Evolutionary conservation across 148 eudicot species (phyloP).

Genomic region (Rhododendron simsii): DNA sequence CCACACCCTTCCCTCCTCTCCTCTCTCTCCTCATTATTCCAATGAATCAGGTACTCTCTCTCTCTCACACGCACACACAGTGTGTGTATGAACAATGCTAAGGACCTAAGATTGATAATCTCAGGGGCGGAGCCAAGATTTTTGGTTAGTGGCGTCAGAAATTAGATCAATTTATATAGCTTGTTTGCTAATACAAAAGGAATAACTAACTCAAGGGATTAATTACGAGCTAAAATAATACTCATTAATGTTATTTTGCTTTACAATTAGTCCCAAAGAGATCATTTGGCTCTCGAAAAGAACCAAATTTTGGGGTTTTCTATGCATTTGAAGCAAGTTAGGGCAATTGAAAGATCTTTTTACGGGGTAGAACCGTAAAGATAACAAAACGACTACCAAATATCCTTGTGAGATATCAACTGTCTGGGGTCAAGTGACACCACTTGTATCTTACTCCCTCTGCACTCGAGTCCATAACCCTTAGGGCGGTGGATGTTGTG

Average conservation of each 20-base stretch:
- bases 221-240: not conserved
- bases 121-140: not conserved
- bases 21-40: constrained; percentile 35
- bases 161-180: not conserved
- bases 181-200: not conserved
- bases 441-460: no score
- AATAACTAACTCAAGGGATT: not conserved
- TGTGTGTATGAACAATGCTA: not conserved
- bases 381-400: not conserved
- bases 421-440: not conserved
- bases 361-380: not conserved
- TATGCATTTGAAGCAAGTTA: no score
- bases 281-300: not conserved
- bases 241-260: not conserved
- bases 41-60: constrained; percentile 47
- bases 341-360: not conserved
- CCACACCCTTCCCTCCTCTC: constrained; percentile 43
- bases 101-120: no score
- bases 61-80: not conserved
- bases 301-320: no score
- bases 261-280: not conserved
- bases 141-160: not conserved
- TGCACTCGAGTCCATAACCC: not conserved
- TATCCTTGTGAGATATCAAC: not conserved
- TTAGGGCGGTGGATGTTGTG: not conserved